Percentiles rank a stretch among this genome's conserved stretches.
phyloP scores from a whole-genome alignment of 164 flowering plant genomes.

The Chimonanthus salicifolius region DNA sequence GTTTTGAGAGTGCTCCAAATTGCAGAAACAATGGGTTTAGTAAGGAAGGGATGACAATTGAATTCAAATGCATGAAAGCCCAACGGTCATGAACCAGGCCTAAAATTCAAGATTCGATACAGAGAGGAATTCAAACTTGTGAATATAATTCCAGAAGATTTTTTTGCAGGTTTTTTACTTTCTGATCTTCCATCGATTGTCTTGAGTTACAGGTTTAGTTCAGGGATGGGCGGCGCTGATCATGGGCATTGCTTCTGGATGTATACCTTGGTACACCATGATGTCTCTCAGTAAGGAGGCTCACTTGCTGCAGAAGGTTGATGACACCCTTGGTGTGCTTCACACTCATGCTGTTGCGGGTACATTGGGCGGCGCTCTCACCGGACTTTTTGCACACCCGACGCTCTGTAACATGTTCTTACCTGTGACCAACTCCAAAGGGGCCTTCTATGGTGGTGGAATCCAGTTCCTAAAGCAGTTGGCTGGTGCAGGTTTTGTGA shows the following conservation, averaged over 20 bases:
- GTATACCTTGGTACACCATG: slow-evolving; percentile 29
- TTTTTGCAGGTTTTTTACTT: not conserved
- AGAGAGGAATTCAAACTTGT: too few species aligned
- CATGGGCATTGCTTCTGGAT: slow-evolving; percentile 16
- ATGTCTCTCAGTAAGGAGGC: slow-evolving; percentile 16
- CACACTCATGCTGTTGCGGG: slow-evolving; percentile 33
- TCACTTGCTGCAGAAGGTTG: slow-evolving; percentile 13
- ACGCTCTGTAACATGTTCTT: slow-evolving; percentile 20
- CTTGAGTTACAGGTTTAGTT: slow-evolving; percentile 17
- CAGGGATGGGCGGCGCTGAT: slow-evolving; percentile 25
- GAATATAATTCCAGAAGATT: too few species aligned
- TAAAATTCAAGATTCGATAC: too few species aligned
- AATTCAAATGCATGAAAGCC: too few species aligned
- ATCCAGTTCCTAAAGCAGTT: slow-evolving; percentile 17
- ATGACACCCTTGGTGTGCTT: slow-evolving; percentile 19
- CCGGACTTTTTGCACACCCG: slow-evolving; percentile 26
- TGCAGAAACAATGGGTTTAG: too few species aligned
- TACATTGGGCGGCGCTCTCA: slow-evolving; percentile 27
- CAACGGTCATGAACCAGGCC: too few species aligned
- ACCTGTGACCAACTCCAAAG: slow-evolving; percentile 12
- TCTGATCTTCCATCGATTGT: not conserved
- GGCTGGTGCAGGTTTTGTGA: slow-evolving; percentile 12
- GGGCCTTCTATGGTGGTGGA: slow-evolving; percentile 21
- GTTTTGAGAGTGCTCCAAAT: too few species aligned
- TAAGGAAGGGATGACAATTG: too few species aligned